Evolutionary conservation across 768 basidiomycete species (phyloP).

Genomic region (Mycena chlorophos): DNA sequence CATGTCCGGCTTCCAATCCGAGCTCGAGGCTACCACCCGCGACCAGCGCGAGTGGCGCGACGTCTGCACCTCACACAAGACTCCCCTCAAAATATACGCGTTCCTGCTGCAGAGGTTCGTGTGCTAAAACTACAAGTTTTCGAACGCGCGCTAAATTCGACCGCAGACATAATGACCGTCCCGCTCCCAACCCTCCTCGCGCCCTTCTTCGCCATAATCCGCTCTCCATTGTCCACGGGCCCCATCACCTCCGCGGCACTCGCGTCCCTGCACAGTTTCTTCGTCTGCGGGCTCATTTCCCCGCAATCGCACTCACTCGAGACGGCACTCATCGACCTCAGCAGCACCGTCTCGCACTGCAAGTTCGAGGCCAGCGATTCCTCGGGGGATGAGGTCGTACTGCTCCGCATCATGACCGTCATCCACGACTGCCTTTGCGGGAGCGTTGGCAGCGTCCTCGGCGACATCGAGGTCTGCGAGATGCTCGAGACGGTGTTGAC

Average conservation of each 20-base stretch:
- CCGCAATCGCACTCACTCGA: conserved; percentile 57
- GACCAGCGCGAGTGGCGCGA: conserved; percentile 73
- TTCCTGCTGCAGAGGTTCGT: conserved; percentile 95
- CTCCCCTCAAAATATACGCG: conserved; percentile 85
- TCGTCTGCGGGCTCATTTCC: conserved; percentile 73
- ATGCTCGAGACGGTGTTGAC: conserved; percentile 97
- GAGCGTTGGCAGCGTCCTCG: conserved; percentile 66
- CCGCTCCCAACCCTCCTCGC: conserved; percentile 66
- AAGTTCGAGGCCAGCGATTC: conserved; percentile 98
- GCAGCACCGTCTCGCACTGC: conserved; percentile 89
- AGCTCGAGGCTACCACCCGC: conserved; percentile 69
- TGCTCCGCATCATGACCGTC: conserved; percentile 87
- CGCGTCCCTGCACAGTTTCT: conserved; percentile 84
- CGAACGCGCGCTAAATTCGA: too few species aligned
- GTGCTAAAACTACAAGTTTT: too few species aligned
- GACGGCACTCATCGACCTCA: conserved; percentile 75
- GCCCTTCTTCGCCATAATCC: conserved; percentile 92
- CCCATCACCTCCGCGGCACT: conserved; percentile 96
- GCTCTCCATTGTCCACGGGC: conserved; percentile 92
- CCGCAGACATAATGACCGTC: conserved; percentile 56
- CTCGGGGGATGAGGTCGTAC: conserved; percentile 95
- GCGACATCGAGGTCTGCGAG: conserved; percentile 95
- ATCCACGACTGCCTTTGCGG: conserved; percentile 82
- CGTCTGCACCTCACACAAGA: conserved; percentile 60
- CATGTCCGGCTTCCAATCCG: conserved; percentile 68